These are phyloP conservation scores for Kluyveromyces nonfermentans DNA, from an alignment of 805 yeast genomes.

Conservation along the genomic window DNA sequence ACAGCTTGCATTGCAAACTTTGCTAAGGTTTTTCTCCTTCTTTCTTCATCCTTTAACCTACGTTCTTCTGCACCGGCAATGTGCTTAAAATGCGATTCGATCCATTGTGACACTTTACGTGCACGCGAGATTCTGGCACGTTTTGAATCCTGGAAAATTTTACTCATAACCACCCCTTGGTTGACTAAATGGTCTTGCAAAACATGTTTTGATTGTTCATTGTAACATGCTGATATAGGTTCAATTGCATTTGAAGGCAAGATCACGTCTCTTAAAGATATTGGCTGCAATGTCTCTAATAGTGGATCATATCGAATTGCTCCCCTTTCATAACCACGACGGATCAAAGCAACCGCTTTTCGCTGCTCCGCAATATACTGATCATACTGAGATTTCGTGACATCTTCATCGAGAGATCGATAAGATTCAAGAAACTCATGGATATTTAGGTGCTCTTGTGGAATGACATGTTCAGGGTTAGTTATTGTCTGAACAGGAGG, in stretches of 20 bases:
- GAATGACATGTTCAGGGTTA: conserved; percentile 49
- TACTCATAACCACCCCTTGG: conserved; percentile 68
- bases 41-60: conserved; percentile 64
- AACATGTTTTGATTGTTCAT: conserved; percentile 35
- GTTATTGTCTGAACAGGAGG: conserved; percentile 42
- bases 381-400: conserved; percentile 51
- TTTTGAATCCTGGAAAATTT: conserved; percentile 56
- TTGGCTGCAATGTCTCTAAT: conserved; percentile 31
- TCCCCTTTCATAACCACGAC: conserved; percentile 37
- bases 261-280: conserved; percentile 35
- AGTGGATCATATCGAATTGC: conserved; percentile 38
- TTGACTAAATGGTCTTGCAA: conserved; percentile 65
- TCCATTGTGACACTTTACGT: conserved; percentile 65
- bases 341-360: conserved; percentile 34
- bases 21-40: conserved; percentile 59
- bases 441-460: conserved; percentile 36
- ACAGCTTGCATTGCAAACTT: conserved; percentile 76
- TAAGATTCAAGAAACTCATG: conserved; percentile 44
- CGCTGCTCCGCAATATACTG: conserved; percentile 46
- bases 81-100: conserved; percentile 80
- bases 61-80: conserved; percentile 85
- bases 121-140: conserved; percentile 57
- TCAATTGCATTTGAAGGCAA: conserved; percentile 37
- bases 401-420: conserved; percentile 51
- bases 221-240: conserved; percentile 32